phyloP scores from a whole-genome alignment of 169 alveolate species.

The Plasmodium inui region DNA sequence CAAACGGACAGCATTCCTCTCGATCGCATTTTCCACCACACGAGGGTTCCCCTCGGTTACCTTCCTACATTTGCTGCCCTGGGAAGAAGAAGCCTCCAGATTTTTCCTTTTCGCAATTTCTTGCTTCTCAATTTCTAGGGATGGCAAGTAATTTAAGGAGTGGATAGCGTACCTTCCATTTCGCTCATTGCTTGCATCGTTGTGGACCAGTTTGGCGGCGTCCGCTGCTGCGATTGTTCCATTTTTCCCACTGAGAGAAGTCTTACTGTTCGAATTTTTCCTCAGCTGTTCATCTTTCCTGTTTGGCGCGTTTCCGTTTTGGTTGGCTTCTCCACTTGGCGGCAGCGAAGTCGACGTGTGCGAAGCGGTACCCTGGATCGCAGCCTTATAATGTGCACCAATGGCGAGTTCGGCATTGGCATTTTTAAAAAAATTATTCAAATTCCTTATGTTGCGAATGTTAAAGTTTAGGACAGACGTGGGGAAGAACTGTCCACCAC shows the following conservation, averaged over 20 bases:
- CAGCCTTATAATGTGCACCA: neutral
- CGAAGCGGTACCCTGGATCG: neutral
- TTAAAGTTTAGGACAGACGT: slow-evolving; percentile 44
- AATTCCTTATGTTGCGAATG: slow-evolving; percentile 51
- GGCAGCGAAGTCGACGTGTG: neutral
- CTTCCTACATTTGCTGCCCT: neutral
- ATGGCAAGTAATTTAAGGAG: neutral
- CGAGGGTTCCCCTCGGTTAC: neutral
- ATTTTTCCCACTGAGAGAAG: neutral
- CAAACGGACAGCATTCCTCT: neutral
- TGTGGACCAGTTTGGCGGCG: neutral
- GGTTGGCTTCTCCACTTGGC: neutral
- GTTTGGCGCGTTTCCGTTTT: neutral
- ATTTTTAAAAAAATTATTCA: slow-evolving; percentile 57
- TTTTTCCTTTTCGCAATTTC: neutral
- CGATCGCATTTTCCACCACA: neutral
- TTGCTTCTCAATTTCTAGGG: slow-evolving; percentile 4
- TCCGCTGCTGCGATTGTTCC: neutral
- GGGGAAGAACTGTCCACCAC: neutral
- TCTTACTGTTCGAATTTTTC: neutral
- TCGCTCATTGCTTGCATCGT: neutral
- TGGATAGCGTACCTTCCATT: neutral
- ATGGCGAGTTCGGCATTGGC: neutral
- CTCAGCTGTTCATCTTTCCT: slow-evolving; percentile 12
- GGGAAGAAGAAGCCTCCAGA: neutral